Base-by-base conservation (phyloP, 225 moss, liverwort and hornwort genomes). In the Ulota crispa region DNA sequence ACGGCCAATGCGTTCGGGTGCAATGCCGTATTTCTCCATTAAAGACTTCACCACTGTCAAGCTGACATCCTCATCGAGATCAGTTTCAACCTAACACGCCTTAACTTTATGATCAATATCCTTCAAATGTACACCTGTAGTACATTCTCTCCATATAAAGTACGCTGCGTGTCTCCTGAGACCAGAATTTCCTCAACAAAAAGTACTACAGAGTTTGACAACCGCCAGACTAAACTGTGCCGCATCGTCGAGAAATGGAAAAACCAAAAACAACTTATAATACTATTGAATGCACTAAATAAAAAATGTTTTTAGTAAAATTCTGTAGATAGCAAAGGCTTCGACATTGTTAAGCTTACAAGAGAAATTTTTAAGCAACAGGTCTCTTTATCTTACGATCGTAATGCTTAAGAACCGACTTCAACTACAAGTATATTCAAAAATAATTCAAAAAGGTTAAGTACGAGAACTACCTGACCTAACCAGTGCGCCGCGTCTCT, bases 1-100 rank as follows among this genome's bases (percentile, higher is more conserved):
- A 54, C 98, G 95, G 28, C 98, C 98, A 72, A 99, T 89, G 45
- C 87, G 87, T 56, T 91, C 88, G 32, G 96, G 93, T n/a, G 92
- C 65, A 68, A 99, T 83, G 15, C 73, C 88, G 50, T 85, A 91
- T 79, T 94, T 96, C 88, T 99, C 98, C 87, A 99, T 76, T 66
- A 99, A 85, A 24, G 92, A 96, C 82, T 82, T 76, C 76, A 82
- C 82, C 76, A 82, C 82, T 82, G 82, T 82, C 82, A 82, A 61
- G 50, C 82, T 82, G 82, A 82, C 27, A 69, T 15, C 45, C 45
- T 80, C 87, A 93, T 20, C 53, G 54, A 64, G 61, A 54, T 56
- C 67, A 76, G 30, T 74, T 62, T 55, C n/a, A 10, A 65, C 24
- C n/a, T 53, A 42, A 41, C 4, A 11, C 14, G 1, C n/a, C 37